Evolutionary conservation across 2,329 filamentous ascomycete genomes (phyloP).

Genomic region (Fusarium transvaalense): DNA sequence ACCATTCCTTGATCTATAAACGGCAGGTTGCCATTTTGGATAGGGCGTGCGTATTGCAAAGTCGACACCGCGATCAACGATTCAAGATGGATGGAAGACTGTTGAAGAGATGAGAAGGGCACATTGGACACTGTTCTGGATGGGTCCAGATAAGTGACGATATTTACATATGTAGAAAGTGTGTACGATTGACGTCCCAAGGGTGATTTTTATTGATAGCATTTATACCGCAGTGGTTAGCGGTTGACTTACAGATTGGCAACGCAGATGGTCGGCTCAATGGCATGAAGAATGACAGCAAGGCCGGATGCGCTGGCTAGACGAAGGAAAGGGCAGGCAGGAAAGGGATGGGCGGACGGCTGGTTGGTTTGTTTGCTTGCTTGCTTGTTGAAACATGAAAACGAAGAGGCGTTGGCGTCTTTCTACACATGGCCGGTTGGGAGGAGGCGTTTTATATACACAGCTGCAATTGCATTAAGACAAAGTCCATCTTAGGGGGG

Average conservation of each 20-base stretch:
- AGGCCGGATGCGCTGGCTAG: conserved; percentile 22
- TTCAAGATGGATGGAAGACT: conserved; percentile 17
- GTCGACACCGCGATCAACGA: conserved; percentile 22
- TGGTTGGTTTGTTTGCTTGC: conserved; percentile 22
- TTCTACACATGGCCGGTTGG: conserved; percentile 46
- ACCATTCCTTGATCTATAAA: conserved; percentile 25
- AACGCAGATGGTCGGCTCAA: conserved; percentile 20
- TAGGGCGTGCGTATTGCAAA: conserved; percentile 31
- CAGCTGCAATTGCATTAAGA: conserved; percentile 47
- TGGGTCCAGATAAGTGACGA: conserved; percentile 35
- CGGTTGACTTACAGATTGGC: conserved; percentile 44
- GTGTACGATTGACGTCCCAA: conserved; percentile 46
- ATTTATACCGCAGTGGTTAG: conserved; percentile 39
- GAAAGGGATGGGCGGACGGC: background rate
- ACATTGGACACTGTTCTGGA: conserved; percentile 47
- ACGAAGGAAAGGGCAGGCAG: background rate
- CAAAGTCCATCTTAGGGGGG: conserved; percentile 43
- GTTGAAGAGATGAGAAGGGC: conserved; percentile 21
- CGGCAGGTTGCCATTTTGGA: conserved; percentile 43
- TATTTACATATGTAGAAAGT: conserved; percentile 39
- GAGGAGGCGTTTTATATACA: conserved; percentile 49
- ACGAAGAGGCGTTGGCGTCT: conserved; percentile 49
- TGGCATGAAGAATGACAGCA: conserved; percentile 35
- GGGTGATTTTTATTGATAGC: conserved; percentile 30
- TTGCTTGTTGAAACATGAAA: conserved; percentile 40